phyloP scores from a whole-genome alignment of 176 grass and related monocot species.

The Triticum monococcum region DNA sequence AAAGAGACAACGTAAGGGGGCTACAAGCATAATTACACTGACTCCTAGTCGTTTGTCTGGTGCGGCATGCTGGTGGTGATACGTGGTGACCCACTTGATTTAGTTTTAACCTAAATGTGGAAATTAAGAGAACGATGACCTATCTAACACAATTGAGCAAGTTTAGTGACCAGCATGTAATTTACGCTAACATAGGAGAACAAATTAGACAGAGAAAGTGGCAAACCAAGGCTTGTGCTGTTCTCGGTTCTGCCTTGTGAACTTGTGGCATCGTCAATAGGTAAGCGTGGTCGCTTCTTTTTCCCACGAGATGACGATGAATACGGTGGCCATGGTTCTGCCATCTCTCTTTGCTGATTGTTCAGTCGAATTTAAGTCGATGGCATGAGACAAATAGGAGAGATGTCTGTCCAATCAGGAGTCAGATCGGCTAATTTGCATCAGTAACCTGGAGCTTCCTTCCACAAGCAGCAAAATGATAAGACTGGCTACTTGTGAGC shows the following conservation, averaged over 20 bases:
- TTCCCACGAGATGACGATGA: constrained; percentile 16
- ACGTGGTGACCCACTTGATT: not conserved
- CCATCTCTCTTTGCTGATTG: constrained; percentile 13
- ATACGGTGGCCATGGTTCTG: constrained; percentile 27
- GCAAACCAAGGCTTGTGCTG: constrained; percentile 36
- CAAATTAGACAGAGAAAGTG: not conserved
- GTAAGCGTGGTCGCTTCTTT: constrained; percentile 26
- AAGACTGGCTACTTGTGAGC: too few species aligned
- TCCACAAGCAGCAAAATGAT: too few species aligned
- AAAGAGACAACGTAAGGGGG: too few species aligned
- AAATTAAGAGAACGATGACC: not conserved
- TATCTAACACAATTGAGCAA: not conserved
- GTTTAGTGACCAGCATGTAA: not conserved
- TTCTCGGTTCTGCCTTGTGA: not conserved
- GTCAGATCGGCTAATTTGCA: too few species aligned
- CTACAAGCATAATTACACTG: not conserved
- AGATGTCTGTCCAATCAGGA: too few species aligned
- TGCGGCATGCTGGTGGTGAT: not conserved
- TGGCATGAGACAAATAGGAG: not conserved
- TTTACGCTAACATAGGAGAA: not conserved
- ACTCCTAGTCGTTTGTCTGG: not conserved
- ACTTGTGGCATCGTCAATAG: not conserved
- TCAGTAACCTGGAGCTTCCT: too few species aligned
- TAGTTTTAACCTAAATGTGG: not conserved
- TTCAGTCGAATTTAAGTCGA: not conserved